Percentiles rank a stretch among this genome's conserved stretches.
These are phyloP conservation scores for Inga oerstediana DNA, from an alignment of 306 rosid species.

Conservation along the genomic window DNA sequence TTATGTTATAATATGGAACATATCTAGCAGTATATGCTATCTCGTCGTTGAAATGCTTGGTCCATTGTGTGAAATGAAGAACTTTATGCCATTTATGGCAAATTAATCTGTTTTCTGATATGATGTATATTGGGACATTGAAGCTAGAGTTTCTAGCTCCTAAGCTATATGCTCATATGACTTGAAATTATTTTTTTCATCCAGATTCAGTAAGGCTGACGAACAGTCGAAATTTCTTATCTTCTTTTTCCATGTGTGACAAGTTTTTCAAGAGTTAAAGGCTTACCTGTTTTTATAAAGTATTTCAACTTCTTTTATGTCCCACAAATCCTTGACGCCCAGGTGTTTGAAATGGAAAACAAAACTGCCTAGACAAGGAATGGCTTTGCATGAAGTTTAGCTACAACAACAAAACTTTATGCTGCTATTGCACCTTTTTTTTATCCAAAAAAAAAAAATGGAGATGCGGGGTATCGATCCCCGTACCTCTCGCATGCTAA, in stretches of 20 bases:
- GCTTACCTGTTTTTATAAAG: not conserved
- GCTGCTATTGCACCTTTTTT: too few relatives aligned
- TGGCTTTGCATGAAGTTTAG: too few relatives aligned
- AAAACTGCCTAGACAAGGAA: too few relatives aligned
- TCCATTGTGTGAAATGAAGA: not conserved
- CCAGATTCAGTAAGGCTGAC: not conserved
- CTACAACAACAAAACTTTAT: too few relatives aligned
- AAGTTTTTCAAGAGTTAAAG: not conserved
- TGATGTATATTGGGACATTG: not conserved
- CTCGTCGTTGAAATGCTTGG: not conserved
- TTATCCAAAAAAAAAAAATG: constrained; percentile 5
- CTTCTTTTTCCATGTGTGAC: not conserved
- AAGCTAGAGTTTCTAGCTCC: not conserved
- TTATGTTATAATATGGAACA: not conserved
- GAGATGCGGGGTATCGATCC: constrained; percentile 79
- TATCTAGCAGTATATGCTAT: not conserved
- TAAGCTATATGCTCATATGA: too few relatives aligned
- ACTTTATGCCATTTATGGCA: not conserved
- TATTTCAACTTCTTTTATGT: not conserved
- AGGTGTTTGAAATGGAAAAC: too few relatives aligned
- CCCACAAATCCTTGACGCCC: not conserved
- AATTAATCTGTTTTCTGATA: not conserved
- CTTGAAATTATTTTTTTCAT: not conserved
- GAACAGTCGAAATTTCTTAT: too few relatives aligned
- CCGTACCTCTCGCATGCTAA: constrained; percentile 79